Percentiles rank a stretch among this genome's conserved stretches.
Evolutionary conservation across 2,329 filamentous ascomycete species (phyloP).

Genomic region (Tolypocladium pustulatum): DNA sequence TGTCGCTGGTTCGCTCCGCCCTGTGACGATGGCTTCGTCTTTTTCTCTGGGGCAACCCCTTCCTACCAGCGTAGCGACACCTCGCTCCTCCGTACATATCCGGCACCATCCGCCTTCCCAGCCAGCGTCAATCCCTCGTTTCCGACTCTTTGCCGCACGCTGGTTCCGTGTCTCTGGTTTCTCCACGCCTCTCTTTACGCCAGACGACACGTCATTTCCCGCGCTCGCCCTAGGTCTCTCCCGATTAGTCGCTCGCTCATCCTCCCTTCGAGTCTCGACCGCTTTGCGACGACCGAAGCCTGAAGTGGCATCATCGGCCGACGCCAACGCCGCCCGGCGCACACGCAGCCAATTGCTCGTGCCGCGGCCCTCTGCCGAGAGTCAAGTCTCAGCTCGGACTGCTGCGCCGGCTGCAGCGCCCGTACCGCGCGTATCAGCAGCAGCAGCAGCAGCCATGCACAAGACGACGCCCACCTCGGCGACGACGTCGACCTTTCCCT

Average conservation of each 20-base stretch:
- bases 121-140: not conserved
- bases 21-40: not conserved
- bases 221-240: not conserved
- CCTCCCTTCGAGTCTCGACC: not conserved
- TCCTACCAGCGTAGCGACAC: not conserved
- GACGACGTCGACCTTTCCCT: conserved; percentile 16
- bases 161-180: not conserved
- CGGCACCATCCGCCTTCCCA: not conserved
- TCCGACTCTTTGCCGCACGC: not conserved
- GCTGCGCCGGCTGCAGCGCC: not conserved
- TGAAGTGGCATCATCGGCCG: not conserved
- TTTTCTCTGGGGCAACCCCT: not conserved
- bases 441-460: not conserved
- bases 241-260: not conserved
- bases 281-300: not conserved
- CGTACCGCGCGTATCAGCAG: not conserved
- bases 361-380: not conserved
- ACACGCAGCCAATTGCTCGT: not conserved
- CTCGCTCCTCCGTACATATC: not conserved
- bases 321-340: not conserved
- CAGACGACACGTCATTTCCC: not conserved
- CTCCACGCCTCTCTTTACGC: not conserved
- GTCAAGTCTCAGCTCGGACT: not conserved
- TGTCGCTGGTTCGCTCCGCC: not conserved
- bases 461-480: conserved; percentile 1